Conservation (phyloP, 2,329 filamentous ascomycete species). For the Botrytis hyacinthi region DNA sequence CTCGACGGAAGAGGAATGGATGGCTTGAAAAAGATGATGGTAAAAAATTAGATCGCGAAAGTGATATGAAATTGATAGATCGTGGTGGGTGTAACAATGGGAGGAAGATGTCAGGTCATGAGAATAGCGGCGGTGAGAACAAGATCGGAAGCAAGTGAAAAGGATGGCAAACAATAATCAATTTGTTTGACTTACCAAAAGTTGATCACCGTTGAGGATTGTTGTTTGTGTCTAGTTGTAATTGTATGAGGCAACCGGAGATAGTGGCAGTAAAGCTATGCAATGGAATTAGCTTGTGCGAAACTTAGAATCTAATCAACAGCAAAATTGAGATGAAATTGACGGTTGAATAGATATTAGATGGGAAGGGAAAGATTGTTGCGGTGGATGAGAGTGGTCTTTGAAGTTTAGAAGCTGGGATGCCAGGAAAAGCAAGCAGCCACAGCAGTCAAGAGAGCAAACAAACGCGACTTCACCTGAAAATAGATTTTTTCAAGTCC, state of each 20-base stretch:
- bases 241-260: background rate
- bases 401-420: background rate
- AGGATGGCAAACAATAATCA: background rate
- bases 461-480: background rate
- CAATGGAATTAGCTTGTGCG: background rate
- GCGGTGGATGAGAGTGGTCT: background rate
- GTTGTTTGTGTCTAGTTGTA: too few relatives aligned
- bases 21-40: background rate
- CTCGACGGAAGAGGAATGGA: background rate
- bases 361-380: background rate
- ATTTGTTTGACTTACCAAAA: background rate
- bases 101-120: background rate
- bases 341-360: background rate
- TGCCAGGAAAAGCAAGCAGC: constrained; percentile 6
- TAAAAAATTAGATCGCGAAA: background rate
- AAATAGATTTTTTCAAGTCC: background rate
- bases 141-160: background rate
- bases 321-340: background rate
- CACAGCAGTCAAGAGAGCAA: background rate
- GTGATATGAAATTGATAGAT: background rate
- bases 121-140: background rate
- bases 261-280: background rate
- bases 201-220: constrained; percentile 2
- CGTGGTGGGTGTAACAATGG: too few relatives aligned
- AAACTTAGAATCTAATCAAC: background rate